phyloP scores from a whole-genome alignment of 192 early-diverging fungal genomes.

The Tieghemiomyces parasiticus region DNA sequence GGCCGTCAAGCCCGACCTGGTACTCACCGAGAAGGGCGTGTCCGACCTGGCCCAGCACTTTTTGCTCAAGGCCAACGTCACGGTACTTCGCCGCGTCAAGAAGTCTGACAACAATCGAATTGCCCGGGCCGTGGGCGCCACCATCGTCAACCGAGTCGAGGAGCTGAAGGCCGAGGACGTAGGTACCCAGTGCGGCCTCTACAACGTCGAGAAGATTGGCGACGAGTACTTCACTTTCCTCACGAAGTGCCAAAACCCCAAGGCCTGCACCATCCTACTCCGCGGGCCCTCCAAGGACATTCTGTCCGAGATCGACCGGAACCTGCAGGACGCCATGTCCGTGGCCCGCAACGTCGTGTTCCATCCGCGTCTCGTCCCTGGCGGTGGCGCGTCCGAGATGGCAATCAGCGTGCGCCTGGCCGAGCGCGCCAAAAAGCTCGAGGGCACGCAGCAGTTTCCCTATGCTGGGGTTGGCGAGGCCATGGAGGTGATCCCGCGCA shows the following conservation, averaged over 20 bases:
- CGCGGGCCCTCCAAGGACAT: conserved; percentile 97
- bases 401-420: conserved; percentile 77
- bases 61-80: conserved; percentile 94
- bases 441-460: conserved; percentile 91
- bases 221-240: conserved; percentile 99
- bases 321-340: conserved; percentile 97
- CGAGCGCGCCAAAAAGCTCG: conserved; percentile 75
- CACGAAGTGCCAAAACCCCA: conserved; percentile 87
- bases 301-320: conserved; percentile 94
- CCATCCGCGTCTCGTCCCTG: conserved; percentile 82
- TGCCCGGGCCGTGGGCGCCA: conserved; percentile 92
- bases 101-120: conserved; percentile 99
- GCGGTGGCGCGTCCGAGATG: conserved; percentile 98
- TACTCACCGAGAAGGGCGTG: conserved; percentile 99
- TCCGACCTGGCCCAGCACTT: conserved; percentile 98
- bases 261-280: conserved; percentile 94
- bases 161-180: conserved; percentile 95
- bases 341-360: conserved; percentile 98
- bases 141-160: conserved; percentile 90
- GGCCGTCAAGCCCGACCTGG: conserved; percentile 89
- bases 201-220: conserved; percentile 92
- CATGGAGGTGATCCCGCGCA: conserved; percentile 96
- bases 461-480: conserved; percentile 91
- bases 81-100: conserved; percentile 91
- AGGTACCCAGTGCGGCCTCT: conserved; percentile 86